Percentiles rank a stretch among this genome's conserved stretches.
These are phyloP conservation scores for Plasmodium adleri DNA, from an alignment of 169 alveolate species.

Conservation along the genomic window DNA sequence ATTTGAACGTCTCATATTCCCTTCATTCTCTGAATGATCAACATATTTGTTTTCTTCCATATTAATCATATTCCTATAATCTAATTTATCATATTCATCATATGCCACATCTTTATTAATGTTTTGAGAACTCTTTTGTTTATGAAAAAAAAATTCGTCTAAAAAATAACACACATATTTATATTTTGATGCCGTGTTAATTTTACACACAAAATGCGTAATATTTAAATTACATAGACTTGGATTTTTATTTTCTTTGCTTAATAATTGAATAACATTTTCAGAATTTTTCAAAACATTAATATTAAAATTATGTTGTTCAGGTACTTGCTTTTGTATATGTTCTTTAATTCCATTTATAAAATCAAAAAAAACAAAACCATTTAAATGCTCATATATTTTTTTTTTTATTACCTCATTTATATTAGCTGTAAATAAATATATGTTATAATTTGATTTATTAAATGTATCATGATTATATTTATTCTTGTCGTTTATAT, in stretches of 20 bases:
- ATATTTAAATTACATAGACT: slow-evolving; percentile 62
- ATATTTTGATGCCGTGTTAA: slow-evolving; percentile 65
- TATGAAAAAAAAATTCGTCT: slow-evolving; percentile 55
- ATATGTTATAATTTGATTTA: slow-evolving; percentile 27
- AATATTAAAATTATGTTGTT: slow-evolving; percentile 16
- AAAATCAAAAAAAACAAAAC: slow-evolving; percentile 70
- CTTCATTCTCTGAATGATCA: background rate
- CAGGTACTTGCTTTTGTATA: slow-evolving; percentile 28
- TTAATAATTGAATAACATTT: slow-evolving; percentile 30
- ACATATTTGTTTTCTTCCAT: slow-evolving; percentile 1
- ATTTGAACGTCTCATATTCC: background rate
- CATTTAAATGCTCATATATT: slow-evolving; percentile 39
- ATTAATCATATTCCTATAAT: background rate
- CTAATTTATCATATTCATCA: background rate
- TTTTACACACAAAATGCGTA: slow-evolving; percentile 65
- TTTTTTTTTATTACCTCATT: slow-evolving; percentile 54
- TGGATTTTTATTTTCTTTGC: slow-evolving; percentile 42
- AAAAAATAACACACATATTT: slow-evolving; percentile 74
- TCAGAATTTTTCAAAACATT: slow-evolving; percentile 28
- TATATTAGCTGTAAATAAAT: slow-evolving; percentile 63
- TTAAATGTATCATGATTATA: slow-evolving; percentile 13
- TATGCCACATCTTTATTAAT: background rate
- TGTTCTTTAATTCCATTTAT: slow-evolving; percentile 61
- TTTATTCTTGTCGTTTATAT: background rate
- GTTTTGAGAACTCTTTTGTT: slow-evolving; percentile 5